Base-by-base conservation (phyloP, 1,139 yeast genomes). In the Protomyces gravidus region DNA sequence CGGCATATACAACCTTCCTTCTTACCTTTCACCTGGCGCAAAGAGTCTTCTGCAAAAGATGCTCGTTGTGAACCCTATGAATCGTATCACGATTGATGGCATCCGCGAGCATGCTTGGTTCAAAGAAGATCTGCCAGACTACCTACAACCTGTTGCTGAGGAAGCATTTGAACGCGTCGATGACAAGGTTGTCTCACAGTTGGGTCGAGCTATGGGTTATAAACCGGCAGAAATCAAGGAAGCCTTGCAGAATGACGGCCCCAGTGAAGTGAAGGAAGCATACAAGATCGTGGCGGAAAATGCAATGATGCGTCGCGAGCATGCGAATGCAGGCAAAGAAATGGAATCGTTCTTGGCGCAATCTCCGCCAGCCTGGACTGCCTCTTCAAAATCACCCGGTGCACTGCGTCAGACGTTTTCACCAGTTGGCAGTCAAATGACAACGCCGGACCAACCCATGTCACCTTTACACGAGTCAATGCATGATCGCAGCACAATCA, bases 81-180 rank as follows among this genome's bases (percentile, higher is more conserved):
- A 90, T 71, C 83, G 99, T 76, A 92, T 94, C 63, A 90, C 97
- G 17, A 89, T 92, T 59, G 90, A 85, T 68, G 97, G 89, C 70
- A 88, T 92, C 57, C 85, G 90, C 86, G 89, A 90, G 68, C 97
- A 92, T 70, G 92, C 88, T 65, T 92, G 99, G 99, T 92, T 92
- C 74, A 85, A 83, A 67, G 83, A 83, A 11, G 89, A 83, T 61
- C 80, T 94, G 65, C 89, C 92, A 49, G 90, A 85, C 23, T 89
- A 90, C 69, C 78, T 92, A 65, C 76, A 86, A 63, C 94, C 96
- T 1, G 58, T 53, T 13, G 86, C 85, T 50, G 80, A 65, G 55
- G 67, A 62, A 15, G 62, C 50, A 39, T 59, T 64, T 33, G 69
- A 65, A 19, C 73, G 74, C 60, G 77, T 73, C 55, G 95, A 89